Conservation (phyloP, 176 grass and related monocot genomes). For the Zizania latifolia region DNA sequence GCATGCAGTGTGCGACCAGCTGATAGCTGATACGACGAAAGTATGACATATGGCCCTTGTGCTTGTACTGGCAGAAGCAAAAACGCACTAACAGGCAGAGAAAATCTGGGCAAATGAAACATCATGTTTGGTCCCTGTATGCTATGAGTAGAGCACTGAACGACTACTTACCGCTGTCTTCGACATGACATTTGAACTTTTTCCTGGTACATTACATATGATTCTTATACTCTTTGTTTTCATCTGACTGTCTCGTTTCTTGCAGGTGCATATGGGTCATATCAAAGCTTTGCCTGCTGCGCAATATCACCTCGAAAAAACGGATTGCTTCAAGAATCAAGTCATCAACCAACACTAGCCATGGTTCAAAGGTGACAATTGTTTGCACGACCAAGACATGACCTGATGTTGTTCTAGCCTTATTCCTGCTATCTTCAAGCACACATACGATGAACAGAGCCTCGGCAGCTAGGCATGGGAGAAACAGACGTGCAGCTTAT, state of each 20-base stretch:
- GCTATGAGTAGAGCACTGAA: constrained; percentile 19
- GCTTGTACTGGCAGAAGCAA: neutral
- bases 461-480: constrained; percentile 34
- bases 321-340: neutral
- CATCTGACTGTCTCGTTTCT: neutral
- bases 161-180: neutral
- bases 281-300: neutral
- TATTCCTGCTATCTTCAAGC: neutral
- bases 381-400: constrained; percentile 23
- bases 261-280: neutral
- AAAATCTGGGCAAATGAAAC: constrained; percentile 21
- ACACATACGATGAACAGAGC: neutral
- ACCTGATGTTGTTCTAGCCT: constrained; percentile 18
- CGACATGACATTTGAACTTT: constrained; percentile 31
- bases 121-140: constrained; percentile 12
- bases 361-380: constrained; percentile 31
- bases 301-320: neutral
- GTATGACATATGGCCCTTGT: constrained; percentile 14
- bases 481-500: constrained; percentile 12
- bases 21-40: neutral
- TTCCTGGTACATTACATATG: neutral
- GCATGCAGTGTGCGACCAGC: neutral
- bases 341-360: constrained; percentile 10
- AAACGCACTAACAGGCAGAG: neutral
- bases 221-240: constrained; percentile 14